phyloP scores from a whole-genome alignment of 176 grass and related monocot genomes.

The Pharus latifolius region DNA sequence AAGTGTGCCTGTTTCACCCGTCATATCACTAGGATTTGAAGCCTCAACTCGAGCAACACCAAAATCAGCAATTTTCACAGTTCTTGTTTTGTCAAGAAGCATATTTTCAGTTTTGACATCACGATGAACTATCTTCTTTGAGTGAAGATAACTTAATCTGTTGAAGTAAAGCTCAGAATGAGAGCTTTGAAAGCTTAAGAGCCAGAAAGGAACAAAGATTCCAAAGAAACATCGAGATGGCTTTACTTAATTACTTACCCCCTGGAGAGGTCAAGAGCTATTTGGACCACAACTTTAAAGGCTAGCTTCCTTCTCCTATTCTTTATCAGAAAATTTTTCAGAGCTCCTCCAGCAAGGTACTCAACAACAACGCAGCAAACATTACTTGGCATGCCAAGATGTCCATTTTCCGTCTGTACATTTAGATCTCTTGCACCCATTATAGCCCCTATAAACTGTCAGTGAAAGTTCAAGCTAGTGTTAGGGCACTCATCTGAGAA shows the following conservation, averaged over 20 bases:
- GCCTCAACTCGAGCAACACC: constrained; percentile 98
- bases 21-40: constrained; percentile 99
- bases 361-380: constrained; percentile 89
- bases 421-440: constrained; percentile 92
- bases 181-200: constrained; percentile 6
- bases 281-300: constrained; percentile 89
- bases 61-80: constrained; percentile 95
- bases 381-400: constrained; percentile 88
- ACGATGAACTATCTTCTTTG: constrained; percentile 92
- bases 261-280: constrained; percentile 86
- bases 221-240: not conserved
- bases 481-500: constrained; percentile 18
- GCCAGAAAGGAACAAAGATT: not conserved
- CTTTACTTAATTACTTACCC: constrained; percentile 34
- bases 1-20: constrained; percentile 96
- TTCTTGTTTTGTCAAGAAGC: constrained; percentile 94
- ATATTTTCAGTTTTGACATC: constrained; percentile 99
- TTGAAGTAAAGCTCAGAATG: not conserved
- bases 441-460: constrained; percentile 91
- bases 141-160: constrained; percentile 97
- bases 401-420: constrained; percentile 85
- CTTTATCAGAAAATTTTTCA: constrained; percentile 99
- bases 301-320: constrained; percentile 91
- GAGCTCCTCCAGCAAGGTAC: constrained; percentile 88
- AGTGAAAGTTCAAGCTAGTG: constrained; percentile 10